These are phyloP conservation scores for Dendrocalamus sinicus DNA, from an alignment of 176 grass and related monocot species.

Conservation along the genomic window DNA sequence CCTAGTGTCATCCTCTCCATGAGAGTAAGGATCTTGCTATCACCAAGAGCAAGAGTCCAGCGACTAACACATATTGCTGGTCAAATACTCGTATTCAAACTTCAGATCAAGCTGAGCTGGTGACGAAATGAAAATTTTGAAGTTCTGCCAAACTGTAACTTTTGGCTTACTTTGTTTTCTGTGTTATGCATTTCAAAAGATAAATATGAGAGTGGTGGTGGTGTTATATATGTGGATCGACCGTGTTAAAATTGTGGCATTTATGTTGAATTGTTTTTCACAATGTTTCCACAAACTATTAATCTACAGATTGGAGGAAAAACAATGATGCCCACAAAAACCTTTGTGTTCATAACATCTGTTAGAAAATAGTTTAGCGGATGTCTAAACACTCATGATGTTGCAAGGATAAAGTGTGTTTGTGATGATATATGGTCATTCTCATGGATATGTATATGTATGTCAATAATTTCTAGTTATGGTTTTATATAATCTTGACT, in stretches of 20 bases:
- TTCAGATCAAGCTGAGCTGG: neutral
- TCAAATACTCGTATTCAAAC: neutral
- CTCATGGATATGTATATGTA: neutral
- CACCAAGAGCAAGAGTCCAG: too few relatives aligned
- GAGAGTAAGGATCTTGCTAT: too few relatives aligned
- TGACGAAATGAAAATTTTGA: neutral
- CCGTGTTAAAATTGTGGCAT: neutral
- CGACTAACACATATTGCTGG: neutral
- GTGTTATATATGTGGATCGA: neutral
- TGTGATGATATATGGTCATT: neutral
- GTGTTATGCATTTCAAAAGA: neutral
- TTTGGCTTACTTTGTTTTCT: neutral
- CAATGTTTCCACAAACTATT: neutral
- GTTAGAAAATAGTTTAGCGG: neutral
- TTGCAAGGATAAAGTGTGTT: neutral
- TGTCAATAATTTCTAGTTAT: slow-evolving; percentile 2
- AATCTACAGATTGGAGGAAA: neutral
- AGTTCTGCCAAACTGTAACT: neutral
- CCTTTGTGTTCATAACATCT: neutral
- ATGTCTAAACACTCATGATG: neutral
- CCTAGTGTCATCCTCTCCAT: too few relatives aligned
- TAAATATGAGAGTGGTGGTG: neutral
- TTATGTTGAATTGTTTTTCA: neutral
- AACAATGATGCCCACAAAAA: neutral
- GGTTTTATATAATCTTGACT: slow-evolving; percentile 1